Conservation (phyloP, 495 filamentous ascomycete genomes). For the Aspergillus nanangensis region DNA sequence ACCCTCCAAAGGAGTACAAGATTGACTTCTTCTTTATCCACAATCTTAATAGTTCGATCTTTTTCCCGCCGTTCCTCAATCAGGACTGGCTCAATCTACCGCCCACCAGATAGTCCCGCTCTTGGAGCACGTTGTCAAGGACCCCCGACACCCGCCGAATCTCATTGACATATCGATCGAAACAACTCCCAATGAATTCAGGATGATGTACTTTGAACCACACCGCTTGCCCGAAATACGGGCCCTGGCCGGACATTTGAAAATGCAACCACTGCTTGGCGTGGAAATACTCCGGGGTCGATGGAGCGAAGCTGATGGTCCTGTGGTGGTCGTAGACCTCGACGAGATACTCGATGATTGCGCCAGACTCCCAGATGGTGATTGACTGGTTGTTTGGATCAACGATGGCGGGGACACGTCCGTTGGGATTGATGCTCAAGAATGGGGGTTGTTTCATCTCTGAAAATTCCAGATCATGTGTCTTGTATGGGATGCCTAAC, state of each 20-base stretch:
- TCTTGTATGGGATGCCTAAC: background rate
- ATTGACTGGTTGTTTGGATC: background rate
- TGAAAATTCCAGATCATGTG: background rate
- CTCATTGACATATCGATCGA: background rate
- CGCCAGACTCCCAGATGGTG: background rate
- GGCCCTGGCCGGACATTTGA: conserved; percentile 1
- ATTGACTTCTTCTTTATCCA: conserved; percentile 86
- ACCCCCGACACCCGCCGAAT: background rate
- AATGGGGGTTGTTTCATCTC: background rate
- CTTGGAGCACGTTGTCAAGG: background rate
- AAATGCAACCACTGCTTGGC: conserved; percentile 1
- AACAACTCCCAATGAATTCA: background rate
- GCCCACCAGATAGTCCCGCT: background rate
- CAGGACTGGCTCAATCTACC: no score
- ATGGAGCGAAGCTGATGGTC: background rate
- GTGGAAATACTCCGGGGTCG: background rate
- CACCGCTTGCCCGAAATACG: background rate
- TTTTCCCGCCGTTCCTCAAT: conserved; percentile 57
- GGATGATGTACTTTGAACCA: conserved; percentile 2
- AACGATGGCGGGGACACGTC: conserved; percentile 1
- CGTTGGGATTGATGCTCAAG: conserved; percentile 1
- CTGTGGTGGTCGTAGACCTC: background rate
- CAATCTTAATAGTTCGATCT: conserved; percentile 57
- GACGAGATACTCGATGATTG: background rate
- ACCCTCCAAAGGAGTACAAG: conserved; percentile 58